Base-by-base conservation (phyloP, 2,329 filamentous ascomycete species). In the Juglanconis oblonga region DNA sequence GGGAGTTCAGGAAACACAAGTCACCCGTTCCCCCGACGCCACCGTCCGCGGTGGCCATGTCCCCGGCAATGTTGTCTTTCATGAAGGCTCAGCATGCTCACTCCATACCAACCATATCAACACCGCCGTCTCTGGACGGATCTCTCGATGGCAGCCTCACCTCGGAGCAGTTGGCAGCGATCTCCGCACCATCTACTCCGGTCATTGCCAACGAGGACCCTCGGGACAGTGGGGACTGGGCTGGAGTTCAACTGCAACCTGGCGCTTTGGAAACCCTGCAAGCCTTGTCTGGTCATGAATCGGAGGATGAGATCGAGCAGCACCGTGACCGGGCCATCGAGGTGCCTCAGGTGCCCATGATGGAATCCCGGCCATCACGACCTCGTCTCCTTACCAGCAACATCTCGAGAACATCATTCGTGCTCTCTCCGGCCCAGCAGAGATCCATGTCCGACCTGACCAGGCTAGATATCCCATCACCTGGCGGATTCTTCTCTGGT, bases 101-200 rank as follows among this genome's bases (percentile, higher is more conserved):
- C 29, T 82, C 86, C 52, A 81, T 94, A 3, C 92, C 92, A 1
- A 87, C 86, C 40, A 83, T 87, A 35, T 93, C 91, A 58, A 89
- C 91, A 5, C 89, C 93, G 4, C 94, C 94, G 3, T 97, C 94
- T 4, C 80, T 97, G 4, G 93, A 97, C 75, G 93, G 92, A 3
- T 97, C 94, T 4, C 80, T 97, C 3, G 93, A 97, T 75, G 93
- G 92, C 29, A 97, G 92, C 74, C 77, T 95, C 68, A 89, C 87
- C 8, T 96, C 93, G 2, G 93, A 97, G 70, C 92, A 96, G 71
- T 83, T 96, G 73, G 91, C 92, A 1, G 84, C 83, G 56, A 83
- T 92, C 72, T 96, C 92, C 69, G 91, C 91, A 52, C 92, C 94
- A 5, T 86, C 90, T 10, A 97, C 93, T 0, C 93, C 93, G 13